Evolutionary conservation across 371 early-diverging fungal species (phyloP).

Genomic region (Paraphysoderma sedebokerense): DNA sequence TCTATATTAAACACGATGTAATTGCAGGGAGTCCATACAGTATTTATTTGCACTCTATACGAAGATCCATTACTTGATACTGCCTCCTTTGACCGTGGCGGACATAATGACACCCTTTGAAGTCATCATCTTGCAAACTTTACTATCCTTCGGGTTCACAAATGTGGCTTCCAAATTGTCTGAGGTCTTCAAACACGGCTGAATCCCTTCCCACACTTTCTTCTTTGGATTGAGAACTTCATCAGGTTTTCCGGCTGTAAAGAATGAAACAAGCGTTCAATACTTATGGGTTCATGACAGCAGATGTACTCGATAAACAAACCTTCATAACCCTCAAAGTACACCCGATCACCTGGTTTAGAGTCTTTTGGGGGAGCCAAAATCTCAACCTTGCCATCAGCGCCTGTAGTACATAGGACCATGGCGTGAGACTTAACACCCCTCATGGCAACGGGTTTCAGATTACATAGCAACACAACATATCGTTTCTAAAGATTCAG

Average conservation of each 20-base stretch:
- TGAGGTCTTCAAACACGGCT: constrained; percentile 76
- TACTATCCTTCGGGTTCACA: not conserved
- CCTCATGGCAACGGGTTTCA: constrained; percentile 14
- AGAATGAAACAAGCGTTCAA: too few relatives aligned
- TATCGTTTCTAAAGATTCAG: constrained; percentile 15
- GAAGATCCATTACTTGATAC: constrained; percentile 24
- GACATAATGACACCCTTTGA: not conserved
- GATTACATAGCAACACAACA: constrained; percentile 14
- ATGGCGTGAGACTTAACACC: constrained; percentile 18
- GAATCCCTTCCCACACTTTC: constrained; percentile 91
- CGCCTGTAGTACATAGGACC: constrained; percentile 23
- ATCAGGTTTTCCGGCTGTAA: constrained; percentile 42
- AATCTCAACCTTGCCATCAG: constrained; percentile 16
- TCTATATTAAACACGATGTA: too few relatives aligned
- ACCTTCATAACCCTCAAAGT: constrained; percentile 11
- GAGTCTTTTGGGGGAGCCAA: constrained; percentile 13
- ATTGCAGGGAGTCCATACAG: too few relatives aligned
- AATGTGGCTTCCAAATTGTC: constrained; percentile 48
- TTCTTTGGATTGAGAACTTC: constrained; percentile 87
- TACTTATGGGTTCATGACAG: too few relatives aligned
- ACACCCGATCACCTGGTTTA: constrained; percentile 11
- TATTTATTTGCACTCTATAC: too few relatives aligned
- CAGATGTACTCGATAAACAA: too few relatives aligned
- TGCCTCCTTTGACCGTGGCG: constrained; percentile 6
- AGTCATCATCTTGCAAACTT: not conserved